Evolutionary conservation across 2,329 filamentous ascomycete genomes (phyloP).

Genomic region (Harringtonia aguacate): DNA sequence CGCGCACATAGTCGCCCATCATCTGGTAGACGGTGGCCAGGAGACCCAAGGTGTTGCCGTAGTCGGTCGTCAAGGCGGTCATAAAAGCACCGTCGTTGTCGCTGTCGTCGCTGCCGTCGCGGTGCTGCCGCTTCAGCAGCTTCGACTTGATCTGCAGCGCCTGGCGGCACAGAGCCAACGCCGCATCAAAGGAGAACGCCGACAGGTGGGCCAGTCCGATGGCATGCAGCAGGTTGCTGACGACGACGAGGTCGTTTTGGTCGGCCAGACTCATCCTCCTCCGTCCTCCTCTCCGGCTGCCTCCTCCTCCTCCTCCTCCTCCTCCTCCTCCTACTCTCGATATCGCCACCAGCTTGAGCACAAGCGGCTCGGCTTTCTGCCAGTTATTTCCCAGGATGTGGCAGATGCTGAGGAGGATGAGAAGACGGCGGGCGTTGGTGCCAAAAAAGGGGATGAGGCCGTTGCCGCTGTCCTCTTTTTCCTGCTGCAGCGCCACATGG

Average conservation of each 20-base stretch:
- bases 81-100: background rate
- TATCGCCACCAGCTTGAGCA: background rate
- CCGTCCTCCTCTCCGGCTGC: background rate
- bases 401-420: background rate
- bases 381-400: background rate
- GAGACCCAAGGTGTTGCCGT: background rate
- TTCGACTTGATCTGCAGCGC: background rate
- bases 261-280: background rate
- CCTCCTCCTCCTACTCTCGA: background rate
- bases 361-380: background rate
- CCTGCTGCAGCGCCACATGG: background rate
- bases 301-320: background rate
- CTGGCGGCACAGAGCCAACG: background rate
- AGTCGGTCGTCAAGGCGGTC: background rate
- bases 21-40: background rate
- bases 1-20: background rate
- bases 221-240: background rate
- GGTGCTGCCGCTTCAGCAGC: background rate
- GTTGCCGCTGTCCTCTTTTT: background rate
- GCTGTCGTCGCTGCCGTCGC: background rate
- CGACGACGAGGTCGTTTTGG: background rate
- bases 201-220: background rate
- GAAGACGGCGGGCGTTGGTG: background rate
- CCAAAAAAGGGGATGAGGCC: background rate
- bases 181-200: background rate